Percentiles rank a stretch among this genome's conserved stretches.
Conservation (phyloP, 2,329 filamentous ascomycete species). For the Aurifilum marmelostoma region DNA sequence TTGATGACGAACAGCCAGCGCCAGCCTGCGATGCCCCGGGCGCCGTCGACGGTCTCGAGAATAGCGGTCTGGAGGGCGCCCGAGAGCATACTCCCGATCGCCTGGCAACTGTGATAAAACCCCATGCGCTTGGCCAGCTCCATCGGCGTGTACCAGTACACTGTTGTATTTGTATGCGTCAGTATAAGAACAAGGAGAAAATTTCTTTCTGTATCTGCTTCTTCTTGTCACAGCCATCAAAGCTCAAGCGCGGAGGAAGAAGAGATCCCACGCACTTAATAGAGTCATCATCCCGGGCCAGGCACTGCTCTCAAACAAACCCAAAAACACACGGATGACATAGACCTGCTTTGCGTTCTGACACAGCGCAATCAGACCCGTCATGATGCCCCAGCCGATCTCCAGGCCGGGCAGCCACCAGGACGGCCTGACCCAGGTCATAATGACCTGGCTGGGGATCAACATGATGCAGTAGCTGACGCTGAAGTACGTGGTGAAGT, state of each 20-base stretch:
- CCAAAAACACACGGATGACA: constrained; percentile 45
- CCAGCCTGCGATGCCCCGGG: constrained; percentile 53
- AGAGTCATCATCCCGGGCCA: constrained; percentile 45
- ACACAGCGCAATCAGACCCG: constrained; percentile 38
- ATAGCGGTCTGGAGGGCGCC: constrained; percentile 58
- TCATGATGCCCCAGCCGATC: constrained; percentile 41
- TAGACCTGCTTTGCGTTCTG: constrained; percentile 42
- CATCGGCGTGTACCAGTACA: constrained; percentile 47
- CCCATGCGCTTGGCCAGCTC: constrained; percentile 56
- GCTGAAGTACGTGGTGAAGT: constrained; percentile 41
- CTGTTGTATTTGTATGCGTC: constrained; percentile 30
- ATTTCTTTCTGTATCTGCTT: background rate
- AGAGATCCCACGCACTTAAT: background rate
- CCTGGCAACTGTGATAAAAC: constrained; percentile 57
- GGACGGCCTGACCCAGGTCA: constrained; percentile 42
- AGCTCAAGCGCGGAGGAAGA: no score
- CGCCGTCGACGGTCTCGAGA: constrained; percentile 54
- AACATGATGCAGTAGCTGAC: constrained; percentile 42
- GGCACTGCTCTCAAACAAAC: constrained; percentile 43
- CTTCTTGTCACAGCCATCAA: no score
- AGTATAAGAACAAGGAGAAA: constrained; percentile 16
- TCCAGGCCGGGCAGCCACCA: constrained; percentile 41
- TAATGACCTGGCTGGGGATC: constrained; percentile 42
- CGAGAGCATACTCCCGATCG: constrained; percentile 55
- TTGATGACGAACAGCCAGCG: constrained; percentile 61